phyloP scores from a whole-genome alignment of 495 filamentous ascomycete species.

The Penicillium tannophilum region DNA sequence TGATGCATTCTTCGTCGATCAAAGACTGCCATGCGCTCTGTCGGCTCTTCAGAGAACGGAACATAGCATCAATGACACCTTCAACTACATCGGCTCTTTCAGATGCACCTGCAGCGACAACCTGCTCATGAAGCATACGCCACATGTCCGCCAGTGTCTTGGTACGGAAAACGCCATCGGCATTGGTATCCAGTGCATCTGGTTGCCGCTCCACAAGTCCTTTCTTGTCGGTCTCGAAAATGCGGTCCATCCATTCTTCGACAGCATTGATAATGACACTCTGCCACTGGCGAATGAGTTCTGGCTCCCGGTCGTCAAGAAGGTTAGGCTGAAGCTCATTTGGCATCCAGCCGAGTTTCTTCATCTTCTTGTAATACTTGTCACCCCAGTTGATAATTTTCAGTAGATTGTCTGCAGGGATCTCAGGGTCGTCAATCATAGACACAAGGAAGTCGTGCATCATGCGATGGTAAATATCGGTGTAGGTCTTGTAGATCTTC shows the following conservation, averaged over 20 bases:
- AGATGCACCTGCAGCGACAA: slow-evolving; percentile 76
- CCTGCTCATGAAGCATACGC: slow-evolving; percentile 93
- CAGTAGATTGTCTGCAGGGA: slow-evolving; percentile 76
- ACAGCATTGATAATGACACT: slow-evolving; percentile 91
- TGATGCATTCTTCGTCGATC: slow-evolving; percentile 81
- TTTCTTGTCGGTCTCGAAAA: slow-evolving; percentile 75
- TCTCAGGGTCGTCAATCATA: slow-evolving; percentile 77
- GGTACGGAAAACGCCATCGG: slow-evolving; percentile 85
- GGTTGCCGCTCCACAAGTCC: slow-evolving; percentile 76
- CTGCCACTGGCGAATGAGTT: slow-evolving; percentile 91
- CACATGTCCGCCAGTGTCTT: slow-evolving; percentile 91
- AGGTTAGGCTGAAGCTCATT: slow-evolving; percentile 77
- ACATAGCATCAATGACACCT: slow-evolving; percentile 92
- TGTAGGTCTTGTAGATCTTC: slow-evolving; percentile 92
- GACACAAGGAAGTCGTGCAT: slow-evolving; percentile 92
- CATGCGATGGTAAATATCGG: slow-evolving; percentile 82
- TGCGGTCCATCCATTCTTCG: slow-evolving; percentile 96
- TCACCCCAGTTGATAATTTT: slow-evolving; percentile 93
- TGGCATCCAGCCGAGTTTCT: slow-evolving; percentile 75
- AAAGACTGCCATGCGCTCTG: slow-evolving; percentile 85
- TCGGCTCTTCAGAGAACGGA: slow-evolving; percentile 76
- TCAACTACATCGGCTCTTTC: slow-evolving; percentile 84
- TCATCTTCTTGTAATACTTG: slow-evolving; percentile 96
- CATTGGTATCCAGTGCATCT: slow-evolving; percentile 80
- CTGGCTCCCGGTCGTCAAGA: slow-evolving; percentile 82